Evolutionary conservation across 1,284 basidiomycete genomes (phyloP), one percentile per base, ranked within the genome.

Genomic region (Pholiota adiposa): DNA sequence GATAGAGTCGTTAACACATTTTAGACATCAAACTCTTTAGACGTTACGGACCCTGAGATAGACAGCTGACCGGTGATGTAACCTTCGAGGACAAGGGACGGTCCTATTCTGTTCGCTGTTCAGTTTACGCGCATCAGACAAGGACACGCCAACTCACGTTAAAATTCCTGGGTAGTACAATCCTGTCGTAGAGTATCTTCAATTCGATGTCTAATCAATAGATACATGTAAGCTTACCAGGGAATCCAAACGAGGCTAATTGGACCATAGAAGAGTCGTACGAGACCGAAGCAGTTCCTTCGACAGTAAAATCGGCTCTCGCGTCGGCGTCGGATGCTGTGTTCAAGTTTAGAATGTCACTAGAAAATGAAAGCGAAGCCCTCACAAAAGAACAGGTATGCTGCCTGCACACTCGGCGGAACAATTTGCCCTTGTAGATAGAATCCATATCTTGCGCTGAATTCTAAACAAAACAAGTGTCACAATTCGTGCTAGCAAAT

Each of bases 391-490:
- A 61, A 70, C 21, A 69, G 63, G 59, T 69, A 70, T 18, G 62
- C 43, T 41, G 67, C 60, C 33, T 65, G 58, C 29, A 71, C 56
- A 16, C 63, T 62, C 4, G 71, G 71, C 33, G 72, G 72, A 2
- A 72, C 66, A 16, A 73, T 56, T 12, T 65, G 68, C 6, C 64
- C 71, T 52, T 73, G 64, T 25, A 73, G 67, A 59, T 72, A 73
- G 43, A 67, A 72, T 16, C 72, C 72, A 41, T 64, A 72, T 21
- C 56, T 41, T 12, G 56, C 53, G 41, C 23, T 56, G 40, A 60
- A 29, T 29, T 50, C 52, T 55, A 34, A 44, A n/a, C 31, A n/a
- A 18, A 19, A 3, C n/a, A n/a, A n/a, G n/a, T n/a, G n/a, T n/a
- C n/a, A n/a, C n/a, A n/a, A n/a, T n/a, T n/a, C n/a, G n/a, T n/a